Evolutionary conservation across 441 rosid species (phyloP).

Genomic region (Eruca vesicaria): DNA sequence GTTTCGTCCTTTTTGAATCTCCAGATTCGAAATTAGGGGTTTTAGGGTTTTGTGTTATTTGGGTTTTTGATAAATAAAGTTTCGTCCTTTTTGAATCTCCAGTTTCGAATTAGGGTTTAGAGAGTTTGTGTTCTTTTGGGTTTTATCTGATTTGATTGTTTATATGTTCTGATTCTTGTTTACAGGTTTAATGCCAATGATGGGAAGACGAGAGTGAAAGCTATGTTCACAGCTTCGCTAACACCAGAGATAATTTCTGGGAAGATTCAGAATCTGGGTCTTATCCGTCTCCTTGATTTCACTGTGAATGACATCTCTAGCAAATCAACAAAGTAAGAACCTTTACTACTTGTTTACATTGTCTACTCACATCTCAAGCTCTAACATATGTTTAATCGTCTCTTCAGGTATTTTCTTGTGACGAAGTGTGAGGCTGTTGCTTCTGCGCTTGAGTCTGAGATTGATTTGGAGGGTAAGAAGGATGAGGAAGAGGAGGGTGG

Average conservation of each 20-base stretch:
- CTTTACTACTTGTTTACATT: not conserved
- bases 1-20: not conserved
- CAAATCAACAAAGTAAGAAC: conserved; percentile 49
- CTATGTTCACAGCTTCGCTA: conserved; percentile 57
- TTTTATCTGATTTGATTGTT: not conserved
- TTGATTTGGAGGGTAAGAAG: conserved; percentile 35
- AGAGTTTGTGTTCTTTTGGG: not conserved
- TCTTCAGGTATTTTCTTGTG: conserved; percentile 66
- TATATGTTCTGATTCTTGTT: not conserved
- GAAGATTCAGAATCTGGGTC: conserved; percentile 65
- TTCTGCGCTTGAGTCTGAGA: conserved; percentile 65
- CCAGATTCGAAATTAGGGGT: not conserved
- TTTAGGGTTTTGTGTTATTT: not conserved
- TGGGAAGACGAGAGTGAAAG: conserved; percentile 65
- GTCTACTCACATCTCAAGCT: not conserved
- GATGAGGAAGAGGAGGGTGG: conserved; percentile 29
- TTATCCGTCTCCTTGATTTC: conserved; percentile 68
- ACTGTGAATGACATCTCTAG: conserved; percentile 75
- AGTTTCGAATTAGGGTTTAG: not conserved
- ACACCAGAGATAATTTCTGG: conserved; percentile 67
- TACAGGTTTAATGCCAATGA: conserved; percentile 75
- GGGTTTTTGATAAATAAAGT: not conserved
- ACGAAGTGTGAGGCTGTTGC: conserved; percentile 71
- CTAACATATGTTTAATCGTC: not conserved
- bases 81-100: not conserved